These are phyloP conservation scores for Candida tropicalis DNA, from an alignment of 1,139 yeast species.

Conservation along the genomic window DNA sequence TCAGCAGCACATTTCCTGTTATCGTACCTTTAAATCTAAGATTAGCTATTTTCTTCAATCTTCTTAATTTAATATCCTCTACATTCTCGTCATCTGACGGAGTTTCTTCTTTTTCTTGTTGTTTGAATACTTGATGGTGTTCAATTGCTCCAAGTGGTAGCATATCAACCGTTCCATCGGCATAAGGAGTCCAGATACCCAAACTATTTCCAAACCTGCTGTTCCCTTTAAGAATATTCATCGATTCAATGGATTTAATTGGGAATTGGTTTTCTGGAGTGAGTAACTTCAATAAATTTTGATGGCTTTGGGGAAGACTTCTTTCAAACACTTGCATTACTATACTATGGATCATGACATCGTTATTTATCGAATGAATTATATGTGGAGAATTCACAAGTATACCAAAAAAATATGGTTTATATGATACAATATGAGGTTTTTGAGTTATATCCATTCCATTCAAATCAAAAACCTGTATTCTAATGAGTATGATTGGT, in stretches of 20 bases:
- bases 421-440: slow-evolving; percentile 53
- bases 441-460: slow-evolving; percentile 19
- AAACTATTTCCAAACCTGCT: slow-evolving; percentile 57
- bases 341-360: slow-evolving; percentile 48
- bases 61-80: slow-evolving; percentile 17
- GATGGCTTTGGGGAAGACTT: slow-evolving; percentile 46
- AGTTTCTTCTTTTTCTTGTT: slow-evolving; percentile 11
- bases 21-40: slow-evolving; percentile 59
- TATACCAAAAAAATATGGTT: slow-evolving; percentile 65
- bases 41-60: slow-evolving; percentile 45
- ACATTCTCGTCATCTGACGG: slow-evolving; percentile 8
- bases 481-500: slow-evolving; percentile 61
- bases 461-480: slow-evolving; percentile 65
- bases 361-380: slow-evolving; percentile 57
- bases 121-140: slow-evolving; percentile 27
- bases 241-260: slow-evolving; percentile 53
- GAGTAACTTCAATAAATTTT: slow-evolving; percentile 27
- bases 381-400: slow-evolving; percentile 70
- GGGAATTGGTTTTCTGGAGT: slow-evolving; percentile 44
- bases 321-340: slow-evolving; percentile 62
- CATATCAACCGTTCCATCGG: slow-evolving; percentile 63
- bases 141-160: slow-evolving; percentile 55
- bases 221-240: slow-evolving; percentile 65
- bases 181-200: slow-evolving; percentile 74
- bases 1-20: slow-evolving; percentile 22